Base-by-base conservation (phyloP, 2,329 filamentous ascomycete species). In the Aspergillus proliferans region DNA sequence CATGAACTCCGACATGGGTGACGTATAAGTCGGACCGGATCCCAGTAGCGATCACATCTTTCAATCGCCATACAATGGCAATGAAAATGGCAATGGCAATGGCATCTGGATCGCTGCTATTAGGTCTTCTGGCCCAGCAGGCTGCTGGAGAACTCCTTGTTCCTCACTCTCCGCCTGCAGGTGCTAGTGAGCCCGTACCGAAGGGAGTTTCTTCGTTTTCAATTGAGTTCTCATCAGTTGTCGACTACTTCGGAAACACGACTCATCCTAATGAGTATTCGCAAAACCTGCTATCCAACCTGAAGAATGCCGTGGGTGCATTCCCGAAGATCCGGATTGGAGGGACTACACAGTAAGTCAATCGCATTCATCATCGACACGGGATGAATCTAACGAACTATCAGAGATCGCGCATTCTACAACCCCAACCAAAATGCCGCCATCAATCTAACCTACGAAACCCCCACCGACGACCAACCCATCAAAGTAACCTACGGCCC, bases 201-300 rank as follows among this genome's bases (percentile, higher is more conserved):
- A 49, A 40, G 9, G 52, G 52, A 18, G 10, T 54, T 2, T 50
- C 50, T 9, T 52, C 54, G 6, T 51, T 54, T 33, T 54, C 54
- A 7, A 47, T 55, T 21, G 53, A 53, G 22, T 53, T 55, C 40
- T 45, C 53, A 1, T 55, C 49, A n/a, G 52, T 54, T 22, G 46
- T 52, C 1, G 46, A 54, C 19, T 54, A 54, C 38, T 49, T 52
- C 42, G 52, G 52, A 1, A 57, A 55, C 26, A 50, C 51, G 22
- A 49, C 52, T 2, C 47, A 48, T 4, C 54, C 54, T 12, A 55
- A 57, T 24, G n/a, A 19, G 1, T 55, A 53, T 19, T 49, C 50
- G 3, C 38, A 41, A 12, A 52, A 51, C 7, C 15, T 57, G 9
- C 22, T 57, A 14, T 21, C 47, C 15, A 50, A 53, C 22, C 43